These are phyloP conservation scores for Flaveria ramosissima DNA, from an alignment of 129 eudicot genomes.

Conservation along the genomic window DNA sequence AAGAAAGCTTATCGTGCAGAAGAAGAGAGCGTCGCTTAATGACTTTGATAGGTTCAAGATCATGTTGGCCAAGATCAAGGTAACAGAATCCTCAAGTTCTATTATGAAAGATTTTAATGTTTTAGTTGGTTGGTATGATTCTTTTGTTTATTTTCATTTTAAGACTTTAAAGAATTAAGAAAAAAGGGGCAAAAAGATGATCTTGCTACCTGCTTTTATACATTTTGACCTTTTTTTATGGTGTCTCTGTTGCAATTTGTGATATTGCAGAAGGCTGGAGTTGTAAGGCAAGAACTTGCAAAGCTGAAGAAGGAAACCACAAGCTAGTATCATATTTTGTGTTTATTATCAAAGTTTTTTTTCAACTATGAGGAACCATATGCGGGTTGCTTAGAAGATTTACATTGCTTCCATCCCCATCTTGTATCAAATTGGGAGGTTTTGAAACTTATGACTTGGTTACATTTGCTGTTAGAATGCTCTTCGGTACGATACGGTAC, in stretches of 20 bases:
- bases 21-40: conserved; percentile 54
- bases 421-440: conserved; percentile 23
- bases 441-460: conserved; percentile 3
- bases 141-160: not conserved
- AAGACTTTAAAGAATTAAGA: no score
- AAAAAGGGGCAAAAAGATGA: no score
- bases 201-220: no score
- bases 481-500: no score
- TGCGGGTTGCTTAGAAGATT: conserved; percentile 27
- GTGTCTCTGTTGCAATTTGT: conserved; percentile 11
- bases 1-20: conserved; percentile 63
- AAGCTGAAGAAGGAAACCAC: conserved; percentile 50
- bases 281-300: conserved; percentile 55
- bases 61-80: conserved; percentile 68
- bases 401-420: not conserved
- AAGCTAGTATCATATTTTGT: conserved; percentile 23
- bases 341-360: conserved; percentile 16
- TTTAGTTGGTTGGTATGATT: not conserved
- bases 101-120: not conserved
- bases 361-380: conserved; percentile 14
- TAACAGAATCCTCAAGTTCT: conserved; percentile 6
- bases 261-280: conserved; percentile 52
- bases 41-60: conserved; percentile 62
- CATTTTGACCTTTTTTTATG: not conserved
- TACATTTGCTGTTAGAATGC: not conserved